phyloP scores from a whole-genome alignment of 2,329 filamentous ascomycete genomes.

The Sordariomycetes sp. region DNA sequence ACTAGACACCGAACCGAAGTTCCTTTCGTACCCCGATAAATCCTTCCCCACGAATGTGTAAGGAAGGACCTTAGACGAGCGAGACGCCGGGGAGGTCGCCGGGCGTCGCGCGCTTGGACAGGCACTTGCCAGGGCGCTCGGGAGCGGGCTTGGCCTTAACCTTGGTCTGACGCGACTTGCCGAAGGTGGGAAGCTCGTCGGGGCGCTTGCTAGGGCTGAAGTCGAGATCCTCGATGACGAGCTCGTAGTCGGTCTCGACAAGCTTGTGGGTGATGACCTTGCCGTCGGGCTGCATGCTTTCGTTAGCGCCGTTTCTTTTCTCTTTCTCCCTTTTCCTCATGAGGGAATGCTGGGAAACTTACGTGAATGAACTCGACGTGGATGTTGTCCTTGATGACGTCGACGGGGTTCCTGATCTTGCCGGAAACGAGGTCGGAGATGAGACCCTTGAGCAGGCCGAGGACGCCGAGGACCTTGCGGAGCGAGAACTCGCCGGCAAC shows the following conservation, averaged over 20 bases:
- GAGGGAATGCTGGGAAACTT: background rate
- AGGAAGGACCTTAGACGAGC: background rate
- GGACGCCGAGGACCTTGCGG: background rate
- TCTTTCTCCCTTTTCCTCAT: background rate
- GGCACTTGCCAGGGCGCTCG: background rate
- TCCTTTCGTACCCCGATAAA: background rate
- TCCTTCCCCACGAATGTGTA: background rate
- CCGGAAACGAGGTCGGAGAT: background rate
- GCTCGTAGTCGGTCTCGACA: conserved; percentile 5
- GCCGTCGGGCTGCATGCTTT: conserved; percentile 6
- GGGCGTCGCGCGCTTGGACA: background rate
- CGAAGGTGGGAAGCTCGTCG: conserved; percentile 6
- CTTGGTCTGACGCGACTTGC: background rate
- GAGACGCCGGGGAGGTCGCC: background rate
- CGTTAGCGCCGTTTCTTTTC: background rate
- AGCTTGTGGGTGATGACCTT: conserved; percentile 4
- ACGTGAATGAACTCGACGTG: conserved; percentile 2
- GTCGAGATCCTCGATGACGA: conserved; percentile 6
- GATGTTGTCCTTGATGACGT: background rate
- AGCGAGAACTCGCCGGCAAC: background rate
- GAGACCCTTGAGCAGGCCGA: background rate
- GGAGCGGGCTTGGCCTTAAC: conserved; percentile 4
- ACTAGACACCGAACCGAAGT: background rate
- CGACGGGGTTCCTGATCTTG: background rate
- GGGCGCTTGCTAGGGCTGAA: conserved; percentile 1